Base-by-base conservation (phyloP, 768 basidiomycete species). In the Strobilomyces confusus region DNA sequence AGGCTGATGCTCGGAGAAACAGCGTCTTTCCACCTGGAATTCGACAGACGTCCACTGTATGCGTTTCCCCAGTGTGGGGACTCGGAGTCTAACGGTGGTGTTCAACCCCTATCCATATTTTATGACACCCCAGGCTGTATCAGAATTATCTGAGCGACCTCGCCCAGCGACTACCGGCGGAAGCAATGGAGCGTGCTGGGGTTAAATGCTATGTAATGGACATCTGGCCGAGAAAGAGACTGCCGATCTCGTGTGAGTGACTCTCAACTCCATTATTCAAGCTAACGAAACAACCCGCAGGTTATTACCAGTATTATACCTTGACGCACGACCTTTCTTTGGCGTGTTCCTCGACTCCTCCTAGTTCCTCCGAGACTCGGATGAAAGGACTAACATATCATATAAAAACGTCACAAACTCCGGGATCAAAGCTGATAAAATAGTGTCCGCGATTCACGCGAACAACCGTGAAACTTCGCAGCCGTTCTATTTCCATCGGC, bases 141-240 rank as follows among this genome's bases (percentile, higher is more conserved):
- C 11, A 30, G 26, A 23, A 20, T 29, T 7, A 51, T 58, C 20
- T 49, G 56, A 19, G n/a, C n/a, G n/a, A n/a, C n/a, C n/a, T n/a
- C n/a, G n/a, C n/a, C n/a, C n/a, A n/a, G n/a, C n/a, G n/a, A 4
- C 36, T 5, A 9, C 0, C 38, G 33, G 3, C 49, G 48, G 48
- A 41, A 43, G 3, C 22, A 38, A 17, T 57, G 56, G 56, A 57
- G 33, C 7, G 46, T 43, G 9, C n/a, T n/a, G n/a, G n/a, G n/a
- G n/a, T n/a, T n/a, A n/a, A n/a, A n/a, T n/a, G n/a, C n/a, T 20
- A 43, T 1, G 14, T 9, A 8, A 38, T 30, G 13, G 6, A 1
- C 15, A 11, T 15, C 12, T 20, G n/a, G n/a, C n/a, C n/a, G n/a
- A n/a, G n/a, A n/a, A n/a, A n/a, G n/a, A n/a, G n/a, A n/a, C n/a